phyloP scores from a whole-genome alignment of 202 grass and related monocot species.

The Schoenoplectus triqueter region DNA sequence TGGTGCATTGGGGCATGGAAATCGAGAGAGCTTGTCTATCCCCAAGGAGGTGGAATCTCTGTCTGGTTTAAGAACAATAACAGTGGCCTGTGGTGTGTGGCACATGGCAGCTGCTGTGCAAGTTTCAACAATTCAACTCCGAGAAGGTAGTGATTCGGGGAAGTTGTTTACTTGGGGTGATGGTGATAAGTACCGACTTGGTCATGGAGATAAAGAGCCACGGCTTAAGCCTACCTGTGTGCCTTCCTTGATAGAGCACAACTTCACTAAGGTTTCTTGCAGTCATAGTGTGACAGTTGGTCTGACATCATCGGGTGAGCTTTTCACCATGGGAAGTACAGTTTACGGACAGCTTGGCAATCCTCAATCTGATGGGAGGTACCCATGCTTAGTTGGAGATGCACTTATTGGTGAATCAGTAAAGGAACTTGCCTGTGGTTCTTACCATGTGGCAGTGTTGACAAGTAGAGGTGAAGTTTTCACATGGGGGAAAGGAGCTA shows the following conservation, averaged over 20 bases:
- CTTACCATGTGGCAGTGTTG: slow-evolving; percentile 81
- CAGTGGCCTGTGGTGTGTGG: slow-evolving; percentile 91
- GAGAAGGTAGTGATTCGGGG: slow-evolving; percentile 57
- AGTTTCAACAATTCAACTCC: slow-evolving; percentile 66
- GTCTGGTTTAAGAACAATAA: slow-evolving; percentile 73
- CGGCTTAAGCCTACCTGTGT: slow-evolving; percentile 86
- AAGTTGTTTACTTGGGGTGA: slow-evolving; percentile 99
- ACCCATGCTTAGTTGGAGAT: slow-evolving; percentile 76
- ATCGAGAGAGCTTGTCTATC: slow-evolving; percentile 54
- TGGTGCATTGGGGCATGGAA: slow-evolving; percentile 88
- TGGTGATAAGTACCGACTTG: slow-evolving; percentile 88
- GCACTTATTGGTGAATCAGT: slow-evolving; percentile 71
- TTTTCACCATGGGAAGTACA: slow-evolving; percentile 81
- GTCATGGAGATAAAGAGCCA: slow-evolving; percentile 84
- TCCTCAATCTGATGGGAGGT: slow-evolving; percentile 80
- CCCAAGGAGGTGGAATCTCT: slow-evolving; percentile 82
- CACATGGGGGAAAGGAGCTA: slow-evolving; percentile 95
- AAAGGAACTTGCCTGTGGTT: slow-evolving; percentile 76
- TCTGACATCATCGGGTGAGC: slow-evolving; percentile 81
- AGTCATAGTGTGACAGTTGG: slow-evolving; percentile 82
- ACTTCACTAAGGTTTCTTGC: slow-evolving; percentile 87
- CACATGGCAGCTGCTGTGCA: slow-evolving; percentile 90
- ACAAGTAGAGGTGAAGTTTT: slow-evolving; percentile 76
- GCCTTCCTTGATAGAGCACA: slow-evolving; percentile 75
- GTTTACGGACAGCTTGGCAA: slow-evolving; percentile 94